Conservation (phyloP, 78 protist genomes). For the Speleostelium caveatum region DNA sequence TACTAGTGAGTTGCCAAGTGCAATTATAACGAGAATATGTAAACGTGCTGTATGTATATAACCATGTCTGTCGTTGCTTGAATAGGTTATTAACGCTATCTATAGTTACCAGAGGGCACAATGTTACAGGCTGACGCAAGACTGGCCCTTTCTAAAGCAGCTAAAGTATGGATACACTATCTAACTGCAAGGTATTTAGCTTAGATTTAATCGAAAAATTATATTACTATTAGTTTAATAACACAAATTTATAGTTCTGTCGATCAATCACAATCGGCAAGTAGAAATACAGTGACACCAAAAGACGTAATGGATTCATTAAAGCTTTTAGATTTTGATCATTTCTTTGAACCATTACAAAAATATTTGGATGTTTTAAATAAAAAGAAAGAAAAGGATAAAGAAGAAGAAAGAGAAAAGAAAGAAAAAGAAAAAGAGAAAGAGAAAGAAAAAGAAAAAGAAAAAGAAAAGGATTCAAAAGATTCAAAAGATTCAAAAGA, state of each 20-base stretch:
- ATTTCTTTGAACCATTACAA: slow-evolving; percentile 20
- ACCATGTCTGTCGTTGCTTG: no score
- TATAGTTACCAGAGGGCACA: slow-evolving; percentile 47
- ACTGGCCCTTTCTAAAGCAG: slow-evolving; percentile 54
- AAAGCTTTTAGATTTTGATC: slow-evolving; percentile 28
- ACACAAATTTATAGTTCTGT: no score
- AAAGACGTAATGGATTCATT: slow-evolving; percentile 38
- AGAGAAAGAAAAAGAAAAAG: no score
- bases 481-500: no score
- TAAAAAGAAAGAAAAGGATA: neutral
- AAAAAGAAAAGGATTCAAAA: no score
- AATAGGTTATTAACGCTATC: no score
- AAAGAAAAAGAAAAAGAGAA: slow-evolving; percentile 26
- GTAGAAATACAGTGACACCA: slow-evolving; percentile 27
- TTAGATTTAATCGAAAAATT: no score
- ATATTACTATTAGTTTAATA: no score
- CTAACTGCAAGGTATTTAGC: slow-evolving; percentile 22
- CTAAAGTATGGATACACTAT: slow-evolving; percentile 65
- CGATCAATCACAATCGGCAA: slow-evolving; percentile 37
- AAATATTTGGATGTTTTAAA: neutral
- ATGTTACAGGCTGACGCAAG: slow-evolving; percentile 24
- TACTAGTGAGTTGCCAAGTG: slow-evolving; percentile 37
- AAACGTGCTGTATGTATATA: slow-evolving; percentile 43
- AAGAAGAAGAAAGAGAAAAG: slow-evolving; percentile 20
- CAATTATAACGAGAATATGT: slow-evolving; percentile 37